Conservation (phyloP, 257 asterid species). For the Fraxinus quadrangulata region DNA sequence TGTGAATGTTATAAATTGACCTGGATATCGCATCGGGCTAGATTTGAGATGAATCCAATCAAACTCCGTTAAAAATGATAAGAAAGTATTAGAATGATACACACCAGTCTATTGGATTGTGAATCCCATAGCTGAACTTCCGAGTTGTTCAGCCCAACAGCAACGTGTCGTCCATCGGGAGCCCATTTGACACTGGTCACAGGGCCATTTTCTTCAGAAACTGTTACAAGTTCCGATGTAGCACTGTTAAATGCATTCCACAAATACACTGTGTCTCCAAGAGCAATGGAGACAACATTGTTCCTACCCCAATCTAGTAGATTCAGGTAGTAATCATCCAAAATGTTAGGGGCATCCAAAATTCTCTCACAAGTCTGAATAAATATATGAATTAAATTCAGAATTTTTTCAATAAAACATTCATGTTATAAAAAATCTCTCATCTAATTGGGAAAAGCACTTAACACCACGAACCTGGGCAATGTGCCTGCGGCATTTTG, state of each 20-base stretch:
- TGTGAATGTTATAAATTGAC: neutral
- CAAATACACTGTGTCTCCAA: constrained; percentile 71
- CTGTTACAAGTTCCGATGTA: constrained; percentile 61
- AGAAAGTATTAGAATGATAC: no score
- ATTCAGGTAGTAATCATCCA: constrained; percentile 89
- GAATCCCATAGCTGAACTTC: no score
- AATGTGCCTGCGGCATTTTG: constrained; percentile 72
- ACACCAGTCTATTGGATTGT: no score
- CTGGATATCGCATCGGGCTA: no score
- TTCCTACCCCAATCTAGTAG: constrained; percentile 89
- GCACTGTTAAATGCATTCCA: constrained; percentile 87
- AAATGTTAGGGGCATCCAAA: constrained; percentile 84
- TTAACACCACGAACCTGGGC: constrained; percentile 65
- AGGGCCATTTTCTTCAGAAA: no score
- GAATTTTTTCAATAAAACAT: neutral
- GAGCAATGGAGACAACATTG: constrained; percentile 91
- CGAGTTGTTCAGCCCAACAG: no score
- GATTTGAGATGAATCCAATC: no score
- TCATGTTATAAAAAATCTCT: neutral
- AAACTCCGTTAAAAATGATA: no score
- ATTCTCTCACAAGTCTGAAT: constrained; percentile 91
- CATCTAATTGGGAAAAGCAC: neutral
- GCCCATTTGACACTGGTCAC: no score
- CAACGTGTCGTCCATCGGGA: no score
- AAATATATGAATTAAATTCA: constrained; percentile 26